phyloP scores from a whole-genome alignment of 768 basidiomycete genomes.

The Xerocomellus dryophilus region DNA sequence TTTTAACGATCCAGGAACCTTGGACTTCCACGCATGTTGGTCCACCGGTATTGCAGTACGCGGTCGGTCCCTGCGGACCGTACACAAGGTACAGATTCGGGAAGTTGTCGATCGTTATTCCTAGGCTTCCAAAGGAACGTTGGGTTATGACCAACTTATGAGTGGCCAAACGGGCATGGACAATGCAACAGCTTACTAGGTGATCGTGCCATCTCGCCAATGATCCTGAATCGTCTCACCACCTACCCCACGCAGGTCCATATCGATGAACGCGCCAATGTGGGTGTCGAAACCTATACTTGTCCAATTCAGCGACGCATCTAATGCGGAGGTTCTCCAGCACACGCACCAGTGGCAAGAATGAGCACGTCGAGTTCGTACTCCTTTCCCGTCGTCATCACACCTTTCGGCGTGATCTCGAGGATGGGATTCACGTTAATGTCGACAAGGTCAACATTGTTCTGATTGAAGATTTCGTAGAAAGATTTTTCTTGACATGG shows the following conservation, averaged over 20 bases:
- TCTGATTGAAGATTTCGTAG: slow-evolving; percentile 9
- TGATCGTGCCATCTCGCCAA: slow-evolving; percentile 12
- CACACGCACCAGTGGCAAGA: background rate
- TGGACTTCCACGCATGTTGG: slow-evolving; percentile 11
- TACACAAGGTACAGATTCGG: slow-evolving; percentile 15
- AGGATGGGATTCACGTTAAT: slow-evolving; percentile 1
- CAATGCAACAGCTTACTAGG: slow-evolving; percentile 9
- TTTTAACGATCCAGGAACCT: slow-evolving; percentile 7
- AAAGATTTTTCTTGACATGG: slow-evolving; percentile 4
- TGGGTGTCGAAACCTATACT: slow-evolving; percentile 3
- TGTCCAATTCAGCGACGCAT: background rate
- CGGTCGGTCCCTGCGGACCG: slow-evolving; percentile 14
- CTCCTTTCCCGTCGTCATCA: slow-evolving; percentile 5
- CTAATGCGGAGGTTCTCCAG: background rate
- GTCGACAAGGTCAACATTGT: slow-evolving; percentile 10
- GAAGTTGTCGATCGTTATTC: slow-evolving; percentile 16
- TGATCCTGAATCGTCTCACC: slow-evolving; percentile 15
- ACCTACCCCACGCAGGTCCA: slow-evolving; percentile 11
- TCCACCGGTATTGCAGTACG: slow-evolving; percentile 4
- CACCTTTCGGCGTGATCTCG: slow-evolving; percentile 1
- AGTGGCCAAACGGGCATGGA: background rate
- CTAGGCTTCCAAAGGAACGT: background rate
- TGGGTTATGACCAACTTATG: no score
- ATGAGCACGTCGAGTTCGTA: slow-evolving; percentile 8
- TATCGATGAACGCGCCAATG: background rate